Conservation (phyloP, 179 eudicot genomes). For the Carnegiea gigantea region DNA sequence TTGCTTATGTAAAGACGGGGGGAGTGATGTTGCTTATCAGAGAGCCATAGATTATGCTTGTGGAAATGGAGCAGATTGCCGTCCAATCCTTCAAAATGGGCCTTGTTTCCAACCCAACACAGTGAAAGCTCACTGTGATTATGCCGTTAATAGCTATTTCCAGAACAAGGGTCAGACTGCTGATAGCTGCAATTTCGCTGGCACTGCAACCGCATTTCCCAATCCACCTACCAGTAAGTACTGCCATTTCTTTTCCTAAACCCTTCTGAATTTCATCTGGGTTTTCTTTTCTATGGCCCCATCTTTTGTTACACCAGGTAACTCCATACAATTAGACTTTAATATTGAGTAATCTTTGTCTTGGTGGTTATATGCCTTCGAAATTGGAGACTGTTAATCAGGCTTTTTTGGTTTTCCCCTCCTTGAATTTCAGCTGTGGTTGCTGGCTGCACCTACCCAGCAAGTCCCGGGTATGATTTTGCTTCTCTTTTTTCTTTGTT, state of each 20-base stretch:
- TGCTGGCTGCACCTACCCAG: conserved; percentile 56
- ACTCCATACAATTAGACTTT: too few species aligned
- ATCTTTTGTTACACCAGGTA: too few species aligned
- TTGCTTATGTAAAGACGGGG: conserved; percentile 66
- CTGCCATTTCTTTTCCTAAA: neutral
- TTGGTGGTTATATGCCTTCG: neutral
- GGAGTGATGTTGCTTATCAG: conserved; percentile 43
- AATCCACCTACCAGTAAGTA: conserved; percentile 45
- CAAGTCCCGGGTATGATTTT: conserved; percentile 49
- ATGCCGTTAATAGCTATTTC: conserved; percentile 79
- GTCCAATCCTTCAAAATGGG: conserved; percentile 46
- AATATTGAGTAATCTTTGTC: neutral
- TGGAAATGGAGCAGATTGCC: conserved; percentile 70
- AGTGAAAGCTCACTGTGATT: conserved; percentile 65
- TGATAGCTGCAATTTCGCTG: conserved; percentile 68
- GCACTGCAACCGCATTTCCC: conserved; percentile 26
- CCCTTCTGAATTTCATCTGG: neutral
- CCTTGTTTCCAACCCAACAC: conserved; percentile 64
- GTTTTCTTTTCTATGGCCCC: too few species aligned
- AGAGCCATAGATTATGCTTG: conserved; percentile 78
- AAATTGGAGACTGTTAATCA: neutral
- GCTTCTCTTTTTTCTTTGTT: neutral
- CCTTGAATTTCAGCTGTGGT: conserved; percentile 37
- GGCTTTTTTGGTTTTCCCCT: neutral
- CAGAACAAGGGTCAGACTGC: conserved; percentile 51